Evolutionary conservation across 352 stramenopile species (phyloP), one percentile per base, ranked within the genome.

Genomic region (Phytophthora tentaculata): DNA sequence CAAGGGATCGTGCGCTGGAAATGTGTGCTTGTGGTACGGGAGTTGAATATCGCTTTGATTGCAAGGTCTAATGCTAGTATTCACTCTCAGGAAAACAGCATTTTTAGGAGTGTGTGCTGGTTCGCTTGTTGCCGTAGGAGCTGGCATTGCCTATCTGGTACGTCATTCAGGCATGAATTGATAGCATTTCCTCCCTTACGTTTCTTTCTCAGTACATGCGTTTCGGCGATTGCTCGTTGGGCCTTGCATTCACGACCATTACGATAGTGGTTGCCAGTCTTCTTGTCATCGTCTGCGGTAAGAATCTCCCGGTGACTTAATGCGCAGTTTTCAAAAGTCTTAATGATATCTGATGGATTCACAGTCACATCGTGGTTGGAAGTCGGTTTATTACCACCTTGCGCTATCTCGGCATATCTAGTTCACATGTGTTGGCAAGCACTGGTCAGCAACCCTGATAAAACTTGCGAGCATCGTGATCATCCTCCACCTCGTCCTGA

Each of bases 201-300:
- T 43, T 17, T 43, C 14, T 6, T 43, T 17, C 52, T 20, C 64
- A 99, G 76, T 98, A 97, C 72, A 64, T 90, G 60, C 86, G 87
- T 48, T 99, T 98, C 73, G 75, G 74, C 3, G 82, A 83, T n/a
- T 98, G 94, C 63, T 35, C 58, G 3, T 57, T 83, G 0, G 90
- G 88, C 0, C 56, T 94, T 14, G 89, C 87, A 5, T 97, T 97
- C 68, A 95, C 84, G 37, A 91, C 91, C 1, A 76, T 98, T 23
- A 98, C 94, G 5, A 72, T 97, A n/a, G 73, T 97, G 22, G 69
- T 90, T 13, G 77, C 65, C 20, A 55, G 90, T 2, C 5, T 97
- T 16, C 49, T 89, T 74, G 56, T 95, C 87, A 74, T 69, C 77
- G 28, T 88, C 48, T 77, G 91, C 64, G 61, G 90, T 96, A 67